Evolutionary conservation across 805 yeast genomes (phyloP), one percentile per base, ranked within the genome.

Genomic region (Deakozyma indianensis): DNA sequence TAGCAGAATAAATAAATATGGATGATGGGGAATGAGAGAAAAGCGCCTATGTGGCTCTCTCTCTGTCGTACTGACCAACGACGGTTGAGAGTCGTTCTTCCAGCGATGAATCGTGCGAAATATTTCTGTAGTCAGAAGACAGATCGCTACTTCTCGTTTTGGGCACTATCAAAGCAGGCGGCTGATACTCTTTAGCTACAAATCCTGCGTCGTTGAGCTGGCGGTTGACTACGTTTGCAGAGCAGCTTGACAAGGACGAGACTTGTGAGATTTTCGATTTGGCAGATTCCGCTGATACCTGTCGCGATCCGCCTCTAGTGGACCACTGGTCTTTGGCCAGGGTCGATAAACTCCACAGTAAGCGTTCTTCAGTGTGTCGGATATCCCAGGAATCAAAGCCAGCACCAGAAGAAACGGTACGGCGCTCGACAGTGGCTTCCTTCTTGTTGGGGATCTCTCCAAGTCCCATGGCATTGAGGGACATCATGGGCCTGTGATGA

Each of bases 161-260:
- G 38, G 18, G 18, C 5, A 32, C 18, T 14, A n/a, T 32, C 18
- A 32, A n/a, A 5, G 11, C 38, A 9, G 38, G 38, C 18, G 38
- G 38, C 18, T 32, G 38, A 32, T 32, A 32, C 18, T 32, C 38
- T 32, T 32, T 32, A n/a, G 38, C 38, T n/a, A 32, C 38, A 32
- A 32, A 32, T 11, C 38, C 38, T 5, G 38, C 38, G 5, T 32
- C 38, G 16, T 32, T 32, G 18, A 32, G 38, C 38, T 32, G 38
- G 18, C 38, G 38, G 38, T 32, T 32, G 5, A n/a, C 16, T 5
- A 9, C 18, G 11, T 5, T n/a, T 9, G 38, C 9, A 5, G 38
- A 32, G 18, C 38, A 7, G 18, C 38, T 20, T n/a, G 38, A 32
- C 18, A 32, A n/a, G 5, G 38, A 32, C 5, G 38, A 32, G 38